Conservation (phyloP, 202 grass and related monocot species). For the Setaria viridis region DNA sequence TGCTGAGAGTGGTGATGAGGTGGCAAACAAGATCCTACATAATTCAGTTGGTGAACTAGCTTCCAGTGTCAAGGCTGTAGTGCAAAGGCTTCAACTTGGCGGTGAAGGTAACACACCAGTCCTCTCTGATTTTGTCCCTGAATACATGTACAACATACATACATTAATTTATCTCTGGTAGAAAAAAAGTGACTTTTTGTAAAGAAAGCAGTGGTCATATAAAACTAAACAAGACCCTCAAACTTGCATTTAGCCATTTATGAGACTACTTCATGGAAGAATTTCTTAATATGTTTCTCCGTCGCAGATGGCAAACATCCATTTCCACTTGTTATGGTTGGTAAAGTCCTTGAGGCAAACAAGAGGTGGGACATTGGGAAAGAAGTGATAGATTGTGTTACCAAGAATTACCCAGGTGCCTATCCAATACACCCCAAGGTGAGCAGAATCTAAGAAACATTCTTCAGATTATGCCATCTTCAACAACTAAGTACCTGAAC, state of each 20-base stretch:
- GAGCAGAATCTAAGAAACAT: constrained; percentile 40
- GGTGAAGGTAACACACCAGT: constrained; percentile 57
- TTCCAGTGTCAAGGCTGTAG: constrained; percentile 76
- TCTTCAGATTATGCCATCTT: constrained; percentile 19
- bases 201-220: constrained; percentile 9
- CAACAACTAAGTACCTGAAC: constrained; percentile 8
- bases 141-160: constrained; percentile 4
- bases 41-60: constrained; percentile 75
- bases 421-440: constrained; percentile 80
- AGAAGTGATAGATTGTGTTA: constrained; percentile 74
- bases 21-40: constrained; percentile 73
- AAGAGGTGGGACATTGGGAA: constrained; percentile 80
- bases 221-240: constrained; percentile 15
- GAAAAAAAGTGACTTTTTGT: neutral
- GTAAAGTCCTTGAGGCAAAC: constrained; percentile 78
- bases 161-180: neutral
- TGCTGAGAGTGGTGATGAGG: constrained; percentile 72
- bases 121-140: constrained; percentile 17
- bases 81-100: constrained; percentile 64
- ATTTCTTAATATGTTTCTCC: constrained; percentile 33
- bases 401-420: constrained; percentile 63
- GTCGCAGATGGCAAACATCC: constrained; percentile 59
- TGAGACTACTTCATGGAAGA: constrained; percentile 1
- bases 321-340: constrained; percentile 85
- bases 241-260: constrained; percentile 1